Percentiles rank a stretch among this genome's conserved stretches.
Conservation (phyloP, 2,329 filamentous ascomycete species). For the Phialophora tarda region DNA sequence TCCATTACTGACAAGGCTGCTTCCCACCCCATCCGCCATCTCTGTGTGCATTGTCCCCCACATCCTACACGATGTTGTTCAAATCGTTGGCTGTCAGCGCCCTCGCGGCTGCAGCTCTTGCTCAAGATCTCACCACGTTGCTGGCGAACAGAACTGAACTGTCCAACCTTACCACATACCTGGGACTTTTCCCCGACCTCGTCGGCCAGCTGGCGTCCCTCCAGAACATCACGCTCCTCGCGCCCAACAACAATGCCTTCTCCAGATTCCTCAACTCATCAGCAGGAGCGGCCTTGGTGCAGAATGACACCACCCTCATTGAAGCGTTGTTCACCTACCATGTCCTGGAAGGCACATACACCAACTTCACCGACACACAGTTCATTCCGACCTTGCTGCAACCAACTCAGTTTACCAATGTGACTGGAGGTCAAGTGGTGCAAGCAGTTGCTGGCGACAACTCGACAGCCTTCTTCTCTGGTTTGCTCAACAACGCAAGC, state of each 20-base stretch:
- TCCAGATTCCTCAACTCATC: conserved; percentile 46
- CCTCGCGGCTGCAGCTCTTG: conserved; percentile 36
- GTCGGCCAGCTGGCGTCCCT: conserved; percentile 43
- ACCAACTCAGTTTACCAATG: conserved; percentile 60
- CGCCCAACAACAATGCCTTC: conserved; percentile 61
- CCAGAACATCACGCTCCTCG: conserved; percentile 63
- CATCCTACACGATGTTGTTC: conserved; percentile 38
- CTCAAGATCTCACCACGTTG: conserved; percentile 34
- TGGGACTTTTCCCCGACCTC: conserved; percentile 30
- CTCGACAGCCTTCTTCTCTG: conserved; percentile 59
- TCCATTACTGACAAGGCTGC: not conserved
- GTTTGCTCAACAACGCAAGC: conserved; percentile 56
- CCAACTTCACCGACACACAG: conserved; percentile 39
- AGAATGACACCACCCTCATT: conserved; percentile 37
- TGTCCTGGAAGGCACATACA: conserved; percentile 60
- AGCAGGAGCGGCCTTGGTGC: conserved; percentile 40
- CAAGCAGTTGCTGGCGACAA: conserved; percentile 50
- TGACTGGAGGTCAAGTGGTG: conserved; percentile 65
- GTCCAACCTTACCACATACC: conserved; percentile 34
- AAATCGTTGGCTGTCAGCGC: conserved; percentile 36
- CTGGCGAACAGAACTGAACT: conserved; percentile 29
- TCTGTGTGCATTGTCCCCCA: not conserved
- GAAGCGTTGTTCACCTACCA: conserved; percentile 63
- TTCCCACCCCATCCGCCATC: conserved; percentile 1
- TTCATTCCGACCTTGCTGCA: conserved; percentile 59